A percentile compares a stretch with the other conserved stretches of the same genome.
Conservation (phyloP, 2,329 filamentous ascomycete species). For the Parascedosporium putredinis region DNA sequence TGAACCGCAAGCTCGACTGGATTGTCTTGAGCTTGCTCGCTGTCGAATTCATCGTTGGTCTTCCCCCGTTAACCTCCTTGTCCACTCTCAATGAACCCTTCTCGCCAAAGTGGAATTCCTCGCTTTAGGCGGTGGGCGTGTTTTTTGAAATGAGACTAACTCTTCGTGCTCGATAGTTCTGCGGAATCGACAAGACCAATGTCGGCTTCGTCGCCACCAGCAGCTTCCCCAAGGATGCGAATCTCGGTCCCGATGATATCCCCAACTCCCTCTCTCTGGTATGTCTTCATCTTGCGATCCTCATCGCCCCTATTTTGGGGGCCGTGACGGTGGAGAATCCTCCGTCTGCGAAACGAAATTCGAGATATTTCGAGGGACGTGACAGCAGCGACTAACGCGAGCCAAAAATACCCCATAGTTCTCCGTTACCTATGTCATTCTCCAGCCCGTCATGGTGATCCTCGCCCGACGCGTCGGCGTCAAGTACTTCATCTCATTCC, state of each 20-base stretch:
- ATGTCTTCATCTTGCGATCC: too few relatives aligned
- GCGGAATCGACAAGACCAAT: constrained; percentile 16
- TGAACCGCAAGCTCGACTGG: constrained; percentile 12
- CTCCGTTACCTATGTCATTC: constrained; percentile 15
- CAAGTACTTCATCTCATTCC: constrained; percentile 11
- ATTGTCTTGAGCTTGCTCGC: constrained; percentile 12
- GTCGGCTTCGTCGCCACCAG: constrained; percentile 16
- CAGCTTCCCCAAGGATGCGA: constrained; percentile 14
- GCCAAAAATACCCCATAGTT: constrained; percentile 6
- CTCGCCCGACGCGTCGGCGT: constrained; percentile 14
- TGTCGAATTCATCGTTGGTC: constrained; percentile 14
- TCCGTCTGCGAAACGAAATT: too few relatives aligned
- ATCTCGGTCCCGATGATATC: constrained; percentile 13
- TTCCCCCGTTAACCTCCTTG: too few relatives aligned
- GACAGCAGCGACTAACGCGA: too few relatives aligned
- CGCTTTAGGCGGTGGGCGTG: too few relatives aligned
- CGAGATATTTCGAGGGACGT: too few relatives aligned
- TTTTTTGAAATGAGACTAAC: not conserved
- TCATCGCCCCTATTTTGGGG: too few relatives aligned
- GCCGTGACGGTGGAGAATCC: too few relatives aligned
- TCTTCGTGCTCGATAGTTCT: constrained; percentile 10
- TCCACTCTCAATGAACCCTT: too few relatives aligned
- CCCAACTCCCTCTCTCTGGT: constrained; percentile 14
- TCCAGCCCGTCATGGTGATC: constrained; percentile 15
- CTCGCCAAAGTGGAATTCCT: too few relatives aligned